Evolutionary conservation across 78 protist genomes (phyloP), one percentile per base, ranked within the genome.

Genomic region (Dictyostelium purpureum): DNA sequence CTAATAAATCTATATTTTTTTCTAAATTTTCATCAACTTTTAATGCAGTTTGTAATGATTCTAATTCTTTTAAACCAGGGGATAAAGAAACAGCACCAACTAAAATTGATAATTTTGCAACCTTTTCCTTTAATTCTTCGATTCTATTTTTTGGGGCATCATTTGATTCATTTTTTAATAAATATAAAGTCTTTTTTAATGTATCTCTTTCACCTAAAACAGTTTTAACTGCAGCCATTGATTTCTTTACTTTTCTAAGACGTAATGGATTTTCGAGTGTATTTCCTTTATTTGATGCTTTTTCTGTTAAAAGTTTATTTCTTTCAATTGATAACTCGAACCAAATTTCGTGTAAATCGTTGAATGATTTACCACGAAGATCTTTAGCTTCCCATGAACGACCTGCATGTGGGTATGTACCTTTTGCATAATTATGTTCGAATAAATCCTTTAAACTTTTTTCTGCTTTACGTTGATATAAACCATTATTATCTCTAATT

Each of bases 261-360:
- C 95, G 88, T 28, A 67, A 43, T 66, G 88, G 88, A 74, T 75
- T 77, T 16, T 10, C 21, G 11, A 90, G 71, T 14, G 16, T 19
- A 9, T 79, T 43, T 40, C 37, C 9, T 66, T 75, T 82, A 28
- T n/a, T 19, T 21, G 3, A 4, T 28, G 67, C 81, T 65, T 28
- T 47, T 57, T 93, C 89, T 3, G 96, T 24, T 47, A 12, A 35
- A 21, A 96, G 77, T 89, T 89, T 76, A 52, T 93, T 94, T 45
- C 96, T 79, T 74, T 96, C 97, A 63, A 37, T 78, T 43, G 88
- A 42, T 38, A 96, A 79, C n/a, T 89, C 95, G 26, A 81, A 73
- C 97, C 97, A 96, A 31, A 96, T 28, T 67, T 93, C 74, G 56
- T 96, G 95, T 38, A 96, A 59, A 87, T 96, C 97, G 26, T 33